Conservation (phyloP, 2,329 filamentous ascomycete species). For the Diaporthe eres region DNA sequence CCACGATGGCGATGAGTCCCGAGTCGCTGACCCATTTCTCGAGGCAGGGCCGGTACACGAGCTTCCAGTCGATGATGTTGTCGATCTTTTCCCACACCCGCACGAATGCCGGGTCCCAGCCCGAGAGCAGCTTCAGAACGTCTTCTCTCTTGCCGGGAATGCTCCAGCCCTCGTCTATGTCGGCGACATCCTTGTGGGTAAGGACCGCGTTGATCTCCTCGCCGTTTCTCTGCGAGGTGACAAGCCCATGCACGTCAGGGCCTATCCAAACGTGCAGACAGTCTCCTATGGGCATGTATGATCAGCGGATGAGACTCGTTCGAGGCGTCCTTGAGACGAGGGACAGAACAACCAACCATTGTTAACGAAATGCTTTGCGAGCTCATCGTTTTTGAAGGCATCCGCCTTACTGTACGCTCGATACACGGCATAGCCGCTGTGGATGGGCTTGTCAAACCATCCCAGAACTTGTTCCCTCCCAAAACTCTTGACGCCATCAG, state of each 20-base stretch:
- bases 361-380: too few species aligned
- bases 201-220: slow-evolving; percentile 1
- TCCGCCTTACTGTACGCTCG: too few species aligned
- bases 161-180: neutral
- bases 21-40: neutral
- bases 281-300: too few species aligned
- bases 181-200: neutral
- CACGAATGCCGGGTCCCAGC: slow-evolving; percentile 2
- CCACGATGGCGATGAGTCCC: neutral
- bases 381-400: too few species aligned
- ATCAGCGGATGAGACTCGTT: too few species aligned
- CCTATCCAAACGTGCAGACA: neutral
- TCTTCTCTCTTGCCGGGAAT: neutral
- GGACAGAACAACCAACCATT: too few species aligned
- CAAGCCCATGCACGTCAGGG: neutral
- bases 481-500: too few species aligned
- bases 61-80: slow-evolving; percentile 1
- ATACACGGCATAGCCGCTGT: too few species aligned
- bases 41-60: neutral
- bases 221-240: slow-evolving; percentile 1
- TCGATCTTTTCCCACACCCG: neutral
- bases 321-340: too few species aligned
- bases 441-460: too few species aligned
- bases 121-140: neutral
- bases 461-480: too few species aligned